Base-by-base conservation (phyloP, 768 basidiomycete species). In the Fibroporia radiculosa region DNA sequence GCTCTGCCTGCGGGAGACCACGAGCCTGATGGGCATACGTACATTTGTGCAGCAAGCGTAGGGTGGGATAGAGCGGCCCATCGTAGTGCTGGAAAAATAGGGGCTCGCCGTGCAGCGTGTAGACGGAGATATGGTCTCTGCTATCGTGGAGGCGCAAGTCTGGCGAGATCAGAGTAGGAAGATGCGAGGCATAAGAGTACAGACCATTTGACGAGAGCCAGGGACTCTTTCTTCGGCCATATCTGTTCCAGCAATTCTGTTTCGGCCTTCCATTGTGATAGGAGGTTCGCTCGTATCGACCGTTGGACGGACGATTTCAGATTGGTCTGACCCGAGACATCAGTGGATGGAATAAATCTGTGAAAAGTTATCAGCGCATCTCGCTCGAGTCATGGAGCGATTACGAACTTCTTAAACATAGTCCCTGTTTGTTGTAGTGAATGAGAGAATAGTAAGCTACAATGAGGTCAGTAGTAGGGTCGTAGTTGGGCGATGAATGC, bases 151-250 rank as follows among this genome's bases (percentile, higher is more conserved):
- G 38, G 39, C n/a, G 37, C 22, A 24, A 16, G 24, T 25, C n/a
- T 24, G 32, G 16, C 23, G 7, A 16, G 26, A 37, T 36, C 32
- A 36, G 41, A 23, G 28, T n/a, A 42, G 22, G 3, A 2, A 6
- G 24, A 13, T 18, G 37, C 13, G 27, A 25, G 5, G 37, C 18
- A 28, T 19, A 39, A 20, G 32, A 25, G 29, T 34, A 72, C 76
- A 53, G 64, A 93, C 95, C 96, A 98, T 72, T 98, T 98, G 49
- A 93, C 89, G 56, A 87, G 84, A 4, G 86, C 82, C 37, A 97
- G 71, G 2, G 83, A 75, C 71, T 97, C 95, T 73, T 98, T 99
- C 86, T 98, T 99, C 2, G 93, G 91, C 96, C 96, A 99, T 41
- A 99, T 77, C 55, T 77, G 77, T 60, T 99, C 96, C 24, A 98